Percentiles rank a stretch among this genome's conserved stretches.
Conservation (phyloP, 2,329 filamentous ascomycete species). For the Nemania diffusa region DNA sequence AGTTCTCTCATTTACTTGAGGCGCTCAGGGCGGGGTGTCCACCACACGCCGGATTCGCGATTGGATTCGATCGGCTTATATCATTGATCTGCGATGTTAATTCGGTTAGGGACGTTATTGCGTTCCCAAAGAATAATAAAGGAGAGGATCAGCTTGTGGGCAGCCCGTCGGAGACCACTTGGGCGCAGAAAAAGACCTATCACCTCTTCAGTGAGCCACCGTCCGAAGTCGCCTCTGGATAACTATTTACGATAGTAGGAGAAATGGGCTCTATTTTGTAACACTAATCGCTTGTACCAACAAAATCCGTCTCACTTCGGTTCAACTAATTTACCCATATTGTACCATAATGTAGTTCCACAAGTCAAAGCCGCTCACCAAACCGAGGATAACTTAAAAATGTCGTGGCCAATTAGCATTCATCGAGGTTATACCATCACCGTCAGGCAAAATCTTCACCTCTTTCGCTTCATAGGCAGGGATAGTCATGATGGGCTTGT, state of each 20-base stretch:
- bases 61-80: slow-evolving; percentile 90
- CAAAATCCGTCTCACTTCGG: background rate
- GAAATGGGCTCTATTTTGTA: background rate
- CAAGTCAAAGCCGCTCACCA: background rate
- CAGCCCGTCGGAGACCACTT: slow-evolving; percentile 64
- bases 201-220: slow-evolving; percentile 34
- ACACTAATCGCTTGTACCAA: slow-evolving; percentile 8
- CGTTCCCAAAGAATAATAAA: slow-evolving; percentile 93
- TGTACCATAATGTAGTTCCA: background rate
- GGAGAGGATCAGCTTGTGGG: slow-evolving; percentile 87
- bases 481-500: too few relatives aligned
- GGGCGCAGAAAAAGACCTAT: slow-evolving; percentile 42
- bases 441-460: too few relatives aligned
- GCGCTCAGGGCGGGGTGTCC: slow-evolving; percentile 88
- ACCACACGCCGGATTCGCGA: slow-evolving; percentile 90
- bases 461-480: too few relatives aligned
- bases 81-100: slow-evolving; percentile 80
- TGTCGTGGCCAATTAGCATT: too few relatives aligned
- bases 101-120: slow-evolving; percentile 91
- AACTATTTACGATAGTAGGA: background rate
- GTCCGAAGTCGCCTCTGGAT: background rate
- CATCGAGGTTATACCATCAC: too few relatives aligned
- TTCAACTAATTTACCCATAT: background rate
- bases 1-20: slow-evolving; percentile 86
- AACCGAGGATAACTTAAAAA: too few relatives aligned